Evolutionary conservation across 331 rosid species (phyloP), one percentile per base, ranked within the genome.

Genomic region (Rhamnella rubrinervis): DNA sequence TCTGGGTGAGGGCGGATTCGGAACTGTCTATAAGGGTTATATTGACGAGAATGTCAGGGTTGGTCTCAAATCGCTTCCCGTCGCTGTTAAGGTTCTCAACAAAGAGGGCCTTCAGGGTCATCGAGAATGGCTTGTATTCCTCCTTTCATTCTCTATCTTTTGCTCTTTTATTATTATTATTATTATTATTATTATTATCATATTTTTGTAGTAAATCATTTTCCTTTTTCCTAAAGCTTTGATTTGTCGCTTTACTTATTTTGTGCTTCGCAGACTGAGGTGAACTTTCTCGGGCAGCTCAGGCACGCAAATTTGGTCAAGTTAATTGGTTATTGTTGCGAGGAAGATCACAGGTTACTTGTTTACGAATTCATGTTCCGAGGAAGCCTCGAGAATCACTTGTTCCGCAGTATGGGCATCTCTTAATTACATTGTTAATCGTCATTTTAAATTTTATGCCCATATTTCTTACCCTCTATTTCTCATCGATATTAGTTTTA

Each of bases 101-200:
- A 95, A 91, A 74, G 99, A 95, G 70, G 99, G 99, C 39, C 89
- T 83, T 13, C 99, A 95, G 83, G 99, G 99, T 64, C 99, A 95
- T 70, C 88, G 99, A 55, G 99, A 95, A 70, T 95, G 99, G 99
- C 97, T 95, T 53, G 97, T 91, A 79, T 66, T 75, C 71, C 49
- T 31, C 38, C 66, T 28, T 65, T 23, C 17, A 16, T 55, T 21
- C 65, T 66, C 38, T 62, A 16, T 20, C 3, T 26, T 39, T 53
- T 23, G 16, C 51, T 47, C 2, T 4, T 55, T 61, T 3, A 31
- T 58, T 19, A 0, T 23, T 23, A n/a, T n/a, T n/a, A n/a, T n/a
- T n/a, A n/a, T 23, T 23, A 23, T 23, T 23, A n/a, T 23, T 23
- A 0, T 23, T 23, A 23, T 23, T 6, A 44, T 19, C 35, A 3